Evolutionary conservation across 306 rosid species (phyloP).

Genomic region (Acmispon strigosus): DNA sequence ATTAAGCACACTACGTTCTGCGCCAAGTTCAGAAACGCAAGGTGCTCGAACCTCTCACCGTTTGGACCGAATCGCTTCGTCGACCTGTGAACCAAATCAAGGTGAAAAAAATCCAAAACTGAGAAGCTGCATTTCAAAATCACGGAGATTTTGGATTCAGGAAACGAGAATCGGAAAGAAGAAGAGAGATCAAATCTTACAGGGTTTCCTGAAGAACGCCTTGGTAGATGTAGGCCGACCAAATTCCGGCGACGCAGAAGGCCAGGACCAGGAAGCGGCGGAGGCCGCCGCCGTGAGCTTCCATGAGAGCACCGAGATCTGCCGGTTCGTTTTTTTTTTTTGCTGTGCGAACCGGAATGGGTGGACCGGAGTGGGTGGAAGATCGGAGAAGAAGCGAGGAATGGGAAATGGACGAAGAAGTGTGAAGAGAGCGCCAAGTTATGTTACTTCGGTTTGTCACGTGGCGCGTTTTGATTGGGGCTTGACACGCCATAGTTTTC

Average conservation of each 20-base stretch:
- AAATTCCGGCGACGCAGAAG: slow-evolving; percentile 85
- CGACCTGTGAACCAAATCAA: slow-evolving; percentile 46
- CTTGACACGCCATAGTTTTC: neutral
- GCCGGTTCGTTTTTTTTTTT: neutral
- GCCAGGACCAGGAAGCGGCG: slow-evolving; percentile 67
- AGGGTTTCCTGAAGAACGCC: slow-evolving; percentile 94
- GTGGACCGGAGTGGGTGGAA: neutral
- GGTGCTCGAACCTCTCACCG: slow-evolving; percentile 73
- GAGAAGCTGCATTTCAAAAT: neutral
- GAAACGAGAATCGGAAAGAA: neutral
- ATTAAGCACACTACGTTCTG: slow-evolving; percentile 88
- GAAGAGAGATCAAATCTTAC: slow-evolving; percentile 31
- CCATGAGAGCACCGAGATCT: slow-evolving; percentile 47
- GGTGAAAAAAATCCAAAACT: neutral
- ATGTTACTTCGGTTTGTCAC: slow-evolving; percentile 40
- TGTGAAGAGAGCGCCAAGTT: slow-evolving; percentile 16
- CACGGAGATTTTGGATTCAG: neutral
- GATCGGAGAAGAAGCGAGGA: neutral
- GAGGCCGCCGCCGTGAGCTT: slow-evolving; percentile 72
- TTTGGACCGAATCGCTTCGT: slow-evolving; percentile 87
- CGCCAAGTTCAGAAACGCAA: slow-evolving; percentile 83
- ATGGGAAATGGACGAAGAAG: neutral
- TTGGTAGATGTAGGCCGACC: slow-evolving; percentile 95
- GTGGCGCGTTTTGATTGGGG: slow-evolving; percentile 55
- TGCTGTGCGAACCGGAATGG: neutral